Evolutionary conservation across 257 asterid genomes (phyloP).

Genomic region (Plectranthus barbatus): DNA sequence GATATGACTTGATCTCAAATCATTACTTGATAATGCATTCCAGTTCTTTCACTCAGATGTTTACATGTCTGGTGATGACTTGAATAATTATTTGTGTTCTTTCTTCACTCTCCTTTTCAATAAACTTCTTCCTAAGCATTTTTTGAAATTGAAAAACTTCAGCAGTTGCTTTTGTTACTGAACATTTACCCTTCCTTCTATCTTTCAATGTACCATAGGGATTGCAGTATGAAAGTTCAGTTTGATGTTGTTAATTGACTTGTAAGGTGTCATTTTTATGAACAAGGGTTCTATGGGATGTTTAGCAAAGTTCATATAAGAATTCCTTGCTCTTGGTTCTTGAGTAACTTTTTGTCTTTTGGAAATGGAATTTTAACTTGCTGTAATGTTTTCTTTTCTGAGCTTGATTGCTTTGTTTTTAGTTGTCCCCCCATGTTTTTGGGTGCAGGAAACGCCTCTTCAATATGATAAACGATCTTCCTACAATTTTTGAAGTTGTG

Average conservation of each 20-base stretch:
- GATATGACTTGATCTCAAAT: background rate
- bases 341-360: background rate
- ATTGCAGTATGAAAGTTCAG: background rate
- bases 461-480: constrained; percentile 71
- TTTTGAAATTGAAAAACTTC: background rate
- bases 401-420: constrained; percentile 6
- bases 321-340: constrained; percentile 3
- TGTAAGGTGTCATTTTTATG: constrained; percentile 11
- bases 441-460: constrained; percentile 71
- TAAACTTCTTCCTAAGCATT: background rate
- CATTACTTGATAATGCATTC: background rate
- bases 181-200: background rate
- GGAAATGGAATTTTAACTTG: constrained; percentile 6
- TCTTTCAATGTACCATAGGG: background rate
- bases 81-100: background rate
- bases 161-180: background rate
- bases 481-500: constrained; percentile 74
- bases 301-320: background rate
- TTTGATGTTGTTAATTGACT: constrained; percentile 17
- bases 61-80: background rate
- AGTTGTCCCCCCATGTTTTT: constrained; percentile 7
- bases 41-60: background rate
- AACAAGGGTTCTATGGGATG: constrained; percentile 5
- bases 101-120: background rate
- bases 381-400: background rate